These are phyloP conservation scores for Pterula multifida DNA, from an alignment of 1,284 basidiomycete species.

Conservation along the genomic window DNA sequence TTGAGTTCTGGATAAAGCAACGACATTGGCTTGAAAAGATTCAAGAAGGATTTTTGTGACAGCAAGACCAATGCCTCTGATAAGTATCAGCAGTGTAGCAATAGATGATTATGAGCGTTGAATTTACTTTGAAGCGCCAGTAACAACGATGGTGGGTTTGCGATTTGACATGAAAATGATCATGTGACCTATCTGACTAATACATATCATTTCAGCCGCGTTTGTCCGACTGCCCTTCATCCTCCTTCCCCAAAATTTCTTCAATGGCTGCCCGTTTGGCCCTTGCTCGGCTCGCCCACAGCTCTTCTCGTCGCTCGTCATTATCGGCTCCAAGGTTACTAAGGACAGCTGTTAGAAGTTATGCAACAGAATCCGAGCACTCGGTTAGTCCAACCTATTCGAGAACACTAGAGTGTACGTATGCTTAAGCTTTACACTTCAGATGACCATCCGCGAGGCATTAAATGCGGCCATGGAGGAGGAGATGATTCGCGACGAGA, in stretches of 20 bases:
- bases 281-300: constrained; percentile 43
- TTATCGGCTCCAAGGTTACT: constrained; percentile 15
- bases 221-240: constrained; percentile 15
- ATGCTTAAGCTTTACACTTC: constrained; percentile 9
- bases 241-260: constrained; percentile 17
- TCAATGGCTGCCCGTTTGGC: constrained; percentile 54
- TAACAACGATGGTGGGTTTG: constrained; percentile 51
- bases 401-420: constrained; percentile 8
- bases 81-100: constrained; percentile 8
- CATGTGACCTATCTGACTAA: neutral
- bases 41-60: constrained; percentile 51
- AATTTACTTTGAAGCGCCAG: constrained; percentile 64
- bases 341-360: constrained; percentile 33
- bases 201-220: constrained; percentile 1
- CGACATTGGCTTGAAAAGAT: constrained; percentile 51
- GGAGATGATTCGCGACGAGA: constrained; percentile 96
- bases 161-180: constrained; percentile 10
- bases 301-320: constrained; percentile 27
- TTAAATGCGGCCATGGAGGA: constrained; percentile 99
- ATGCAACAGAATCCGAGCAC: constrained; percentile 52
- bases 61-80: constrained; percentile 76
- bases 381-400: constrained; percentile 27
- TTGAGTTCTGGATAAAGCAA: constrained; percentile 62
- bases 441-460: constrained; percentile 98
- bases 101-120: constrained; percentile 6